phyloP scores from a whole-genome alignment of 2,329 filamentous ascomycete genomes.

The Sporothrix inflata region DNA sequence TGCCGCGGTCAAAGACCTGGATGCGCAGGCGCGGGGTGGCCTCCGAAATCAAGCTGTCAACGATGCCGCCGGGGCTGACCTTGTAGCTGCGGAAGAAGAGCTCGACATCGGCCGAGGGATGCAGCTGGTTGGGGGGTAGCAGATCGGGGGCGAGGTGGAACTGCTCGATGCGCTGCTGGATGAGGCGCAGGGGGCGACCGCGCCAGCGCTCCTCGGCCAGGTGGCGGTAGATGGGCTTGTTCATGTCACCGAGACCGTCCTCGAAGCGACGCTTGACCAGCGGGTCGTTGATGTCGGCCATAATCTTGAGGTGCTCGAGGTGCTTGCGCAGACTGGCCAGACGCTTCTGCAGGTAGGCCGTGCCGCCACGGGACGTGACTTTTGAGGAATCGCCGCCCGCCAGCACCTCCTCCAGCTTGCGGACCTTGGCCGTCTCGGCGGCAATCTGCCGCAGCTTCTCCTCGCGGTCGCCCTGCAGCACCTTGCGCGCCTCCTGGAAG shows the following conservation, averaged over 20 bases:
- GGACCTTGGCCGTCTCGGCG: slow-evolving; percentile 68
- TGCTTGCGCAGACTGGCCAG: slow-evolving; percentile 71
- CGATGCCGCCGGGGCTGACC: slow-evolving; percentile 75
- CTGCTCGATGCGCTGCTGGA: slow-evolving; percentile 83
- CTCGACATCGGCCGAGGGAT: slow-evolving; percentile 77
- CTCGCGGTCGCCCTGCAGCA: slow-evolving; percentile 77
- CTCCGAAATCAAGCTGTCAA: slow-evolving; percentile 75
- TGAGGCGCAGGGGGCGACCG: slow-evolving; percentile 75
- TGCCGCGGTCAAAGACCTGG: slow-evolving; percentile 80
- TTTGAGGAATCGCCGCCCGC: slow-evolving; percentile 48
- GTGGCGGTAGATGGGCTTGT: slow-evolving; percentile 91
- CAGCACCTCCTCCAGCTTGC: slow-evolving; percentile 60
- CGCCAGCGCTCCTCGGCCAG: slow-evolving; percentile 89
- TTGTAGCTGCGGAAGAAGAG: slow-evolving; percentile 75
- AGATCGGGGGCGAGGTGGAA: slow-evolving; percentile 89
- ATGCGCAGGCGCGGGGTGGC: slow-evolving; percentile 74
- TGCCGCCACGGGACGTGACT: slow-evolving; percentile 62
- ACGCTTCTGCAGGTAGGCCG: slow-evolving; percentile 65
- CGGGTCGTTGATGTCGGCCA: slow-evolving; percentile 94
- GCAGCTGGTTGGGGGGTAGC: slow-evolving; percentile 67
- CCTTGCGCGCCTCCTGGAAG: slow-evolving; percentile 91
- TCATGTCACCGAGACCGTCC: slow-evolving; percentile 89
- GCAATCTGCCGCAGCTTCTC: slow-evolving; percentile 79
- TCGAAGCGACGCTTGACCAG: slow-evolving; percentile 92
- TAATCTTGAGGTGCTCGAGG: slow-evolving; percentile 79